Conservation (phyloP, 768 basidiomycete species). For the Mycena vitilis region DNA sequence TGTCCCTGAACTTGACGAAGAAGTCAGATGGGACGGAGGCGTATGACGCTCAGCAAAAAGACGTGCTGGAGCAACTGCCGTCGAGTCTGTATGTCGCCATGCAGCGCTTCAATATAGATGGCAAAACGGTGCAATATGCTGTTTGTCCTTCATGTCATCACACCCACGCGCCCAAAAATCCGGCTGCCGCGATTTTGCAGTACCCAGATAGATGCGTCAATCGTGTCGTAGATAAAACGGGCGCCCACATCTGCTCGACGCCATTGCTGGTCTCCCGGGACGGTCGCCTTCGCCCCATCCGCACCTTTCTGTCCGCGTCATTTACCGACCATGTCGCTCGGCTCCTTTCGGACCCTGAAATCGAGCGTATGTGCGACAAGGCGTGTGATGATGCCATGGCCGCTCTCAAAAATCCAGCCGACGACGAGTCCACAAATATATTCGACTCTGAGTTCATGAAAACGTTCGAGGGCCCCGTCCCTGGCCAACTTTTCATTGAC, state of each 20-base stretch:
- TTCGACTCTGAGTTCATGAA: slow-evolving; percentile 43
- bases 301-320: slow-evolving; percentile 25
- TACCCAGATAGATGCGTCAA: slow-evolving; percentile 29
- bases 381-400: slow-evolving; percentile 31
- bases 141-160: slow-evolving; percentile 35
- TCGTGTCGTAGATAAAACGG: background rate
- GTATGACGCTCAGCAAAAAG: slow-evolving; percentile 7
- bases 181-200: background rate
- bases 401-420: background rate
- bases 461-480: too few relatives aligned
- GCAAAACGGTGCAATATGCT: slow-evolving; percentile 31
- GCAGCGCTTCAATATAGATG: slow-evolving; percentile 29
- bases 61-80: too few relatives aligned
- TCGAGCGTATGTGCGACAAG: slow-evolving; percentile 26
- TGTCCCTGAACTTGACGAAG: slow-evolving; percentile 17
- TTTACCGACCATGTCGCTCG: slow-evolving; percentile 37
- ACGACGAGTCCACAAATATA: slow-evolving; percentile 22
- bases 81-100: slow-evolving; percentile 29
- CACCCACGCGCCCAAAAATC: slow-evolving; percentile 28
- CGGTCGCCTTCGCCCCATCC: slow-evolving; percentile 29
- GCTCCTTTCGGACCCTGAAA: slow-evolving; percentile 26
- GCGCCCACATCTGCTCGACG: background rate
- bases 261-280: slow-evolving; percentile 2
- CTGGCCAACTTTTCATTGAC: too few relatives aligned
- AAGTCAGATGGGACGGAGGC: slow-evolving; percentile 1